Conservation (phyloP, 164 flowering plant species). For the Brasenia schreberi region DNA sequence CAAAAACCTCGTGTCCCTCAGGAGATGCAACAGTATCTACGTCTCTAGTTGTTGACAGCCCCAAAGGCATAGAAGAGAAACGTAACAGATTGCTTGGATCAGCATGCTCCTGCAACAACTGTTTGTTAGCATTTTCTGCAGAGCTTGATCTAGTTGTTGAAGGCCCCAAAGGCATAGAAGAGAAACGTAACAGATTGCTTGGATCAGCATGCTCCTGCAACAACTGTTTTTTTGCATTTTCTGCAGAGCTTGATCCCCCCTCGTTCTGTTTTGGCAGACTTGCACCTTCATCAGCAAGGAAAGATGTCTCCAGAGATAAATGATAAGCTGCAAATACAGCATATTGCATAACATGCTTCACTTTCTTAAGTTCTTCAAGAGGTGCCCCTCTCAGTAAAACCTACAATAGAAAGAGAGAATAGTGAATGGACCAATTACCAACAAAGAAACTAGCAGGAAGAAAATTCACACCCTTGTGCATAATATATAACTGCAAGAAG, state of each 20-base stretch:
- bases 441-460: too few relatives aligned
- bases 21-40: not conserved
- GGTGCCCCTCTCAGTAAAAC: constrained; percentile 60
- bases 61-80: constrained; percentile 7
- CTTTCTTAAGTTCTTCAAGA: constrained; percentile 70
- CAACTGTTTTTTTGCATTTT: constrained; percentile 18
- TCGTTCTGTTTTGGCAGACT: constrained; percentile 36
- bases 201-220: constrained; percentile 12
- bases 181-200: constrained; percentile 4
- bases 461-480: too few relatives aligned
- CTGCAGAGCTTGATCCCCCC: constrained; percentile 14
- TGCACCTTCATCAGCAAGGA: constrained; percentile 98
- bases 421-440: not conserved
- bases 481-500: too few relatives aligned
- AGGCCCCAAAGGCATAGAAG: constrained; percentile 8
- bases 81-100: constrained; percentile 7
- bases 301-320: constrained; percentile 84
- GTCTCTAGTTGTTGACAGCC: constrained; percentile 5
- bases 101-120: constrained; percentile 14
- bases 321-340: constrained; percentile 97
- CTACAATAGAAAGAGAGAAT: constrained; percentile 17
- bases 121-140: constrained; percentile 18
- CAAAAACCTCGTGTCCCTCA: not conserved
- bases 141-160: constrained; percentile 8
- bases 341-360: constrained; percentile 78